A percentile compares a stretch with the other conserved stretches of the same genome.
Conservation (phyloP, 2,329 filamentous ascomycete species). For the Fusarium stilboides region DNA sequence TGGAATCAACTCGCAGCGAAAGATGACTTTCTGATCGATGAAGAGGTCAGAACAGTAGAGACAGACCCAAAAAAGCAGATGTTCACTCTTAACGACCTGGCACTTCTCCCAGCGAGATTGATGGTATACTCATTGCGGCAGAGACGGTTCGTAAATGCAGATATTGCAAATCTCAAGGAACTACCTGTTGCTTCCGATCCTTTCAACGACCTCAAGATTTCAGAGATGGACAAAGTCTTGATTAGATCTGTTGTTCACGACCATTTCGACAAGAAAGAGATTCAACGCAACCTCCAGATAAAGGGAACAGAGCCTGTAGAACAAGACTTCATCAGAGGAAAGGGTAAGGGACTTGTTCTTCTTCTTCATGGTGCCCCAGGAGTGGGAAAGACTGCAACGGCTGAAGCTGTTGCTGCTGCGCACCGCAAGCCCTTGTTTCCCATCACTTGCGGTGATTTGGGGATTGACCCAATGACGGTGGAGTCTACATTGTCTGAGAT, state of each 20-base stretch:
- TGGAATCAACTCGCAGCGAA: neutral
- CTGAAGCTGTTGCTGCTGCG: neutral
- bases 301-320: neutral
- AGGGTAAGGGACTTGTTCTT: neutral
- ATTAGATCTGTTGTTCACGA: neutral
- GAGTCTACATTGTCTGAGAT: constrained; percentile 4
- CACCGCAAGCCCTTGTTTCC: neutral
- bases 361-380: constrained; percentile 5
- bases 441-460: constrained; percentile 7
- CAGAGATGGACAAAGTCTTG: neutral
- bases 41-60: neutral
- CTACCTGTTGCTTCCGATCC: neutral
- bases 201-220: constrained; percentile 2
- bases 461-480: neutral
- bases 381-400: constrained; percentile 6
- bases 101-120: neutral
- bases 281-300: neutral
- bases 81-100: neutral
- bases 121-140: constrained; percentile 4
- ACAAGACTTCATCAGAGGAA: constrained; percentile 5
- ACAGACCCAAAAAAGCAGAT: neutral
- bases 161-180: neutral
- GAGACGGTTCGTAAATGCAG: constrained; percentile 4
- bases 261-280: constrained; percentile 7
- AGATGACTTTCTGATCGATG: neutral